Conservation (phyloP, 352 stramenopile genomes). For the Pythium brassicae region DNA sequence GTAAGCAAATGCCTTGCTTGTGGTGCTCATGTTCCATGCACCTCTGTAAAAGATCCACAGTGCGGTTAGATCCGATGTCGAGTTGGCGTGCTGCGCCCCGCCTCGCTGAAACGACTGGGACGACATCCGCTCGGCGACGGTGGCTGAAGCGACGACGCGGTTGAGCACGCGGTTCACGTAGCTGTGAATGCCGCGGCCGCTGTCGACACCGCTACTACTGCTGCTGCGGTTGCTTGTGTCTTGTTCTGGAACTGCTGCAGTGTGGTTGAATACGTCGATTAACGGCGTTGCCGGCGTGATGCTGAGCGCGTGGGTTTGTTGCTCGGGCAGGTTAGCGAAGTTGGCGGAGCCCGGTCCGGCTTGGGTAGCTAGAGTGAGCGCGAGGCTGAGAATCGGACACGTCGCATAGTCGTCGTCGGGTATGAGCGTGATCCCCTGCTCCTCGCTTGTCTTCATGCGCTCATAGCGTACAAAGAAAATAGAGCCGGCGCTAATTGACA, state of each 20-base stretch:
- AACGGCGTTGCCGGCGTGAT: too few relatives aligned
- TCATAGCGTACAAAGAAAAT: background rate
- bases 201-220: background rate
- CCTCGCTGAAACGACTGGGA: conserved; percentile 1
- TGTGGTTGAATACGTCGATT: too few relatives aligned
- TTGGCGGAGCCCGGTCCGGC: background rate
- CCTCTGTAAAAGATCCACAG: conserved; percentile 28
- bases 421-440: conserved; percentile 1
- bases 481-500: too few relatives aligned
- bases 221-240: too few relatives aligned
- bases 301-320: too few relatives aligned
- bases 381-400: background rate
- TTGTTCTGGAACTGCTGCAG: background rate
- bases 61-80: conserved; percentile 1
- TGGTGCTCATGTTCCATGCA: conserved; percentile 18
- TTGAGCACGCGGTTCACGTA: background rate
- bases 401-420: background rate
- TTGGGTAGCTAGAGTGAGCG: background rate
- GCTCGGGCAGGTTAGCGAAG: background rate
- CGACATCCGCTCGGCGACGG: background rate
- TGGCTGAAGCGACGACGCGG: background rate
- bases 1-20: conserved; percentile 25
- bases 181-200: conserved; percentile 1
- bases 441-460: conserved; percentile 2
- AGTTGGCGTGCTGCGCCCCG: conserved; percentile 15